Evolutionary conservation across 1,284 basidiomycete species (phyloP), one percentile per base, ranked within the genome.

Genomic region (Ustilago hordei): DNA sequence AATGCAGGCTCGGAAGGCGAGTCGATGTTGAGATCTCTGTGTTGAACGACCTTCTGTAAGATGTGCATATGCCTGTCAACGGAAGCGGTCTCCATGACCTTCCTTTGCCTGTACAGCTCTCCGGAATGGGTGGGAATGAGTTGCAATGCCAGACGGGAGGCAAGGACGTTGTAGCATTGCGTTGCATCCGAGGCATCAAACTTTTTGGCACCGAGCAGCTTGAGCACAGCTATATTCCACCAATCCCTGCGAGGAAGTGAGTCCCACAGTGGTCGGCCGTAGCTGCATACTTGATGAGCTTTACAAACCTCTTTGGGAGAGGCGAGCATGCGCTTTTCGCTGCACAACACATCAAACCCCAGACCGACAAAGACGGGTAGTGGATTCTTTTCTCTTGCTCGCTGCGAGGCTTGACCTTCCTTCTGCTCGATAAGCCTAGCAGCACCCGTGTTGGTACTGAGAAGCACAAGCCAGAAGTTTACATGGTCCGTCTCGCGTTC

Each of bases 31-130:
- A 65, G 31, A 31, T 4, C 31, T 11, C 35, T 55, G 4, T 61
- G 17, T 47, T 39, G n/a, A 6, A 38, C 47, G 2, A 63, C 35
- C 3, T 50, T 38, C 15, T 0, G 35, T 35, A 55, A 23, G 31
- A 71, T 62, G 13, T 63, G 59, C 69, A 71, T 71, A 55, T 71
- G 62, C 5, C 50, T 15, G n/a, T 62, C 52, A 1, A 71, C 60
- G 4, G 59, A 43, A 6, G 9, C 13, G 15, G 39, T 43, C n/a
- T 12, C 39, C 39, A 43, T 12, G 9, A 0, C 39, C n/a, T 43
- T 43, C 12, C 23, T 9, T 9, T 19, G 36, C 35, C 41, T 32
- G 23, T 31, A 48, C 52, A 57, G 6, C 15, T 5, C 19, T 52
- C 5, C 32, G 2, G 32, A 47, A n/a, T 48, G 23, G 12, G 28